phyloP scores from a whole-genome alignment of 2,329 filamentous ascomycete species.

The Aspergillus felis region DNA sequence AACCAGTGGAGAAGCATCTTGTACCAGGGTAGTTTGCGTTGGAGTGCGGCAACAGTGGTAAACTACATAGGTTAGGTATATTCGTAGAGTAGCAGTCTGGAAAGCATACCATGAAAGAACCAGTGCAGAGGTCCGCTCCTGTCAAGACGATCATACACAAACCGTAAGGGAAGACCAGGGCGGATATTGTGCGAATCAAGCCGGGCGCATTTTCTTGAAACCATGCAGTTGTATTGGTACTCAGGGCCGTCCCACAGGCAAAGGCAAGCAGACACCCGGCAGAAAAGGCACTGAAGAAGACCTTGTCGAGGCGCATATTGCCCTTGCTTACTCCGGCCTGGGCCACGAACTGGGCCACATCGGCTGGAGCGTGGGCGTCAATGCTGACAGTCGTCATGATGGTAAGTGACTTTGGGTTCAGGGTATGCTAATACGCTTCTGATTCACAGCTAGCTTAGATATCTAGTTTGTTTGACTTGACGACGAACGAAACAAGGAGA shows the following conservation, averaged over 20 bases:
- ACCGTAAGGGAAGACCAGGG: conserved; percentile 49
- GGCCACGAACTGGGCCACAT: conserved; percentile 50
- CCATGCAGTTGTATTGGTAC: conserved; percentile 46
- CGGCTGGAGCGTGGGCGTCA: conserved; percentile 44
- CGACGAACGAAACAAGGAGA: too few species aligned
- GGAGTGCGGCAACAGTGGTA: conserved; percentile 43
- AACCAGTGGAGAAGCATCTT: conserved; percentile 42
- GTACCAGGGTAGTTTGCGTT: conserved; percentile 36
- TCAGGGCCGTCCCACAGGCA: conserved; percentile 47
- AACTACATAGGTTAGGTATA: conserved; percentile 24
- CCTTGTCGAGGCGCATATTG: conserved; percentile 51
- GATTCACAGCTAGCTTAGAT: too few species aligned
- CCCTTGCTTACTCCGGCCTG: conserved; percentile 51
- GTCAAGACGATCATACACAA: conserved; percentile 49
- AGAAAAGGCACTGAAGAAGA: conserved; percentile 50
- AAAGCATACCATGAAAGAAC: conserved; percentile 40
- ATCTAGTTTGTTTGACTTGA: too few species aligned
- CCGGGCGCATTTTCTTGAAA: conserved; percentile 48
- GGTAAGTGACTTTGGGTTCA: background rate
- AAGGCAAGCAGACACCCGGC: conserved; percentile 52
- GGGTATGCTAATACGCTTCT: too few species aligned
- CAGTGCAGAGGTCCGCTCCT: conserved; percentile 48
- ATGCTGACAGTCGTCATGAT: conserved; percentile 15
- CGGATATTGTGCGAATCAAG: conserved; percentile 44
- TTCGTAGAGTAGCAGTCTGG: background rate